Percentiles rank a stretch among this genome's conserved stretches.
Evolutionary conservation across 768 basidiomycete species (phyloP).

Genomic region (Kwoniella dejecticola): DNA sequence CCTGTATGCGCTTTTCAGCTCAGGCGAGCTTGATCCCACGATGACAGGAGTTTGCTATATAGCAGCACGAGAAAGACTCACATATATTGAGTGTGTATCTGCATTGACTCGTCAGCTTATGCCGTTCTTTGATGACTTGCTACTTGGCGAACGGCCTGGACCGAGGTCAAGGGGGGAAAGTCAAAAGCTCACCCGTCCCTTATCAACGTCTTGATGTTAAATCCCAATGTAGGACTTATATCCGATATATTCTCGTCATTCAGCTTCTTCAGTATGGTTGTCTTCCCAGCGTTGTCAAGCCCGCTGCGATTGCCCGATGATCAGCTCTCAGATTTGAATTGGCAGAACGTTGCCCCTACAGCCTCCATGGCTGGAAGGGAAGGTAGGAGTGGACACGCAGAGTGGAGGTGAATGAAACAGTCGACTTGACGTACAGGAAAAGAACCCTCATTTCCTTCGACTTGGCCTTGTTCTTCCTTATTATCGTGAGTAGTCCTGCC

Average conservation of each 20-base stretch:
- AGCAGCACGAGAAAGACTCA: slow-evolving; percentile 57
- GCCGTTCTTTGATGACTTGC: no score
- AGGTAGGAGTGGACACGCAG: background rate
- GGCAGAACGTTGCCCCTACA: background rate
- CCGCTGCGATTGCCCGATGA: slow-evolving; percentile 67
- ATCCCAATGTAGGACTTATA: slow-evolving; percentile 92
- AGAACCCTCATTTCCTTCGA: slow-evolving; percentile 95
- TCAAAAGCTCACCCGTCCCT: slow-evolving; percentile 71
- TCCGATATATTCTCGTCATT: slow-evolving; percentile 85
- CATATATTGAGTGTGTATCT: slow-evolving; percentile 81
- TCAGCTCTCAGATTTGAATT: background rate
- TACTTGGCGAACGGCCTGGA: no score
- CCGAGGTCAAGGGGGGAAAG: no score
- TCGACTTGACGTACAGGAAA: slow-evolving; percentile 63
- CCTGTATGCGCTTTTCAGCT: slow-evolving; percentile 60
- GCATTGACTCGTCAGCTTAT: slow-evolving; percentile 63
- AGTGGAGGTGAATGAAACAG: slow-evolving; percentile 4
- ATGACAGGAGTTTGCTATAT: no score
- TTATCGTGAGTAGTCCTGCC: slow-evolving; percentile 85
- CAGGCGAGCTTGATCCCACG: no score
- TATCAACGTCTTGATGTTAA: slow-evolving; percentile 96
- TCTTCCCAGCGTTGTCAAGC: slow-evolving; percentile 97
- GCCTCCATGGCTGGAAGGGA: background rate
- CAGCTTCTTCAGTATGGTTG: slow-evolving; percentile 93
- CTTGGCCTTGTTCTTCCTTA: slow-evolving; percentile 91